Conservation (phyloP, 2,329 filamentous ascomycete genomes). For the Alternaria longipes region DNA sequence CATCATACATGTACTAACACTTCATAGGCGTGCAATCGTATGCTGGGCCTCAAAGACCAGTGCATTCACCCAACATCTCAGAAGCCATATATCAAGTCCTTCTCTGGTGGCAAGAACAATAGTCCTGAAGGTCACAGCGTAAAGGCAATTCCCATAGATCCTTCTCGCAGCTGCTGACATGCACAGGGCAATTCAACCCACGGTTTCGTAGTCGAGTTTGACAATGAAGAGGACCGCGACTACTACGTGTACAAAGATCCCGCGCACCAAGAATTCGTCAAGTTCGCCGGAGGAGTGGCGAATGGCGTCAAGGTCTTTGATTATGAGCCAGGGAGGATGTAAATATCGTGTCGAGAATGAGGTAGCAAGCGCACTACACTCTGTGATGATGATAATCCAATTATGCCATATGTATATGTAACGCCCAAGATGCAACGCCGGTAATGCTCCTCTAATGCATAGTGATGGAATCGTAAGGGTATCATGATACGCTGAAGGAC, state of each 20-base stretch:
- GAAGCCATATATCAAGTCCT: constrained; percentile 67
- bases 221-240: constrained; percentile 68
- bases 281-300: constrained; percentile 59
- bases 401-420: constrained; percentile 4
- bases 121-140: constrained; percentile 66
- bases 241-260: constrained; percentile 75
- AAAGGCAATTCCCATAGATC: background rate
- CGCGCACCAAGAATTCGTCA: constrained; percentile 68
- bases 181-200: constrained; percentile 69
- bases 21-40: constrained; percentile 63
- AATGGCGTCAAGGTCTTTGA: constrained; percentile 68
- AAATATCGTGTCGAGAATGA: constrained; percentile 9
- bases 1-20: constrained; percentile 6
- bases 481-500: constrained; percentile 74
- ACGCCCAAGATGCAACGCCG: constrained; percentile 19
- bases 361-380: background rate
- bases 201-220: constrained; percentile 74
- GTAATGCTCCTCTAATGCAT: constrained; percentile 38
- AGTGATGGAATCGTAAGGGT: constrained; percentile 25
- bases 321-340: constrained; percentile 65
- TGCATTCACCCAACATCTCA: constrained; percentile 69
- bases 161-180: background rate
- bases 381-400: constrained; percentile 21
- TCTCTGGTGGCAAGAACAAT: constrained; percentile 68
- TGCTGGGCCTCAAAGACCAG: constrained; percentile 65